Base-by-base conservation (phyloP, 257 asterid genomes). In the Nicotiana attenuata region DNA sequence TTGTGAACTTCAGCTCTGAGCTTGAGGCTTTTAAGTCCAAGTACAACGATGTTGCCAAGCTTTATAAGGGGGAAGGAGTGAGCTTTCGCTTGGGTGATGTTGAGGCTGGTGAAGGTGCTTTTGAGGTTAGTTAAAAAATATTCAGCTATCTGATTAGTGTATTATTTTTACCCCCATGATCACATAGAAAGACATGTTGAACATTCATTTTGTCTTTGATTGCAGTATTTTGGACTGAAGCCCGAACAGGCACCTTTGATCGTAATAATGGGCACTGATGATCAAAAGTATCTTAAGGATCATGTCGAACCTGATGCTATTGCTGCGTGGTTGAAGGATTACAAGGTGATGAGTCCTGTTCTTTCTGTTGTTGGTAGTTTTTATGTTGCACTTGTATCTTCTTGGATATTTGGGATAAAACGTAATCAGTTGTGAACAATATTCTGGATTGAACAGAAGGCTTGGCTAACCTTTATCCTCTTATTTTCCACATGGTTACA, bases 171-270 rank as follows among this genome's bases (percentile, higher is more conserved):
- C 47, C 50, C 20, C 79, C 35, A 14, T 73, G 63, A 73, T 73
- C 79, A 24, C 79, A 26, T 73, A 22, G 6, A 24, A 73, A 47
- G 63, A 38, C 16, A 24, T 59, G 29, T 35, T 60, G 61, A 76
- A 45, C 45, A 20, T 53, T 52, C 35, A 66, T 14, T 67, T 80
- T 64, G 41, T 82, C 47, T 52, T 84, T 89, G 77, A 22, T 81
- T 82, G 84, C 93, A 94, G 98, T 93, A 91, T 88, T 94, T 92
- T 50, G 97, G 97, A 65, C 90, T 94, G n/a, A 81, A 86, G 82
- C 78, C 13, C 2, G 97, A 92, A 53, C 92, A 91, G 55, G 94
- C 89, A 10, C 98, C 98, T 80, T 77, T 92, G 50, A 67, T 94
- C 82, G 67, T 94, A 63, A 61, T 92, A 47, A 94, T 91, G 83